A percentile compares a stretch with the other conserved stretches of the same genome.
phyloP scores from a whole-genome alignment of 768 basidiomycete species.

The Lactifluus rugatus region DNA sequence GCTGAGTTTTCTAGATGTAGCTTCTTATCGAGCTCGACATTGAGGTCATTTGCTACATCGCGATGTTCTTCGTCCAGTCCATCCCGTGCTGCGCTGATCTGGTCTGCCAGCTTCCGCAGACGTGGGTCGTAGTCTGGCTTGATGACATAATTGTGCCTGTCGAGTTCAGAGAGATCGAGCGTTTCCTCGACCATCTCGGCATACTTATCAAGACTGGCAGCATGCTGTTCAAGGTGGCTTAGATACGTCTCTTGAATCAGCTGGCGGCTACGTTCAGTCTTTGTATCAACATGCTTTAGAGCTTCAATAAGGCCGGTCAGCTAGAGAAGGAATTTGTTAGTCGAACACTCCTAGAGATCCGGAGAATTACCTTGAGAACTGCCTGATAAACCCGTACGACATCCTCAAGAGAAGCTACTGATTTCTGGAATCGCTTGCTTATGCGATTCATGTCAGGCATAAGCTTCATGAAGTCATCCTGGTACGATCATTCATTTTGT shows the following conservation, averaged over 20 bases:
- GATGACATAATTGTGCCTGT: constrained; percentile 81
- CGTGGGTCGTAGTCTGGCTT: constrained; percentile 82
- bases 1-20: constrained; percentile 88
- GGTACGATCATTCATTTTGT: constrained; percentile 2
- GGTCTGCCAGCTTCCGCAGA: constrained; percentile 56
- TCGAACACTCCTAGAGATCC: neutral
- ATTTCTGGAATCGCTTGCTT: constrained; percentile 83
- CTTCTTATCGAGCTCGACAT: constrained; percentile 86
- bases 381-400: constrained; percentile 96
- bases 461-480: constrained; percentile 81
- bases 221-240: constrained; percentile 45
- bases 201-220: constrained; percentile 61
- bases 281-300: constrained; percentile 42
- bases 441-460: constrained; percentile 95
- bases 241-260: constrained; percentile 67
- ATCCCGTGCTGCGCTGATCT: constrained; percentile 63
- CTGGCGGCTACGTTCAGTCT: constrained; percentile 36
- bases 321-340: constrained; percentile 29
- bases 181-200: constrained; percentile 94
- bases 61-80: constrained; percentile 76
- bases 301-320: constrained; percentile 64
- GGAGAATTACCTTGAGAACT: constrained; percentile 53
- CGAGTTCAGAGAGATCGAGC: constrained; percentile 79
- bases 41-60: constrained; percentile 56
- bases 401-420: constrained; percentile 79